These are phyloP conservation scores for Poa pratensis DNA, from an alignment of 176 grass and related monocot genomes.

Conservation along the genomic window DNA sequence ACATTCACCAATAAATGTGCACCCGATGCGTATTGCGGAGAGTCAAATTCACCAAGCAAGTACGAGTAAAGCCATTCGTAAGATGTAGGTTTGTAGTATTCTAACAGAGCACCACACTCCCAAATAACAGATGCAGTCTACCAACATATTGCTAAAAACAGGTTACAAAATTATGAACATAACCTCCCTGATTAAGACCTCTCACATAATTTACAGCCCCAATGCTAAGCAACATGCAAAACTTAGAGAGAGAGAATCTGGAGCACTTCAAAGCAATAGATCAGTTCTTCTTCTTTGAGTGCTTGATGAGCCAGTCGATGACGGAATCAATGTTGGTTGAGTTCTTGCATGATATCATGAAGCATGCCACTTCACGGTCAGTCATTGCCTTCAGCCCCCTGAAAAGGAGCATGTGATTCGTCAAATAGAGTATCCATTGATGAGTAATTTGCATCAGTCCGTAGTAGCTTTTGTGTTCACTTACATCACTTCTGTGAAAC, in stretches of 20 bases:
- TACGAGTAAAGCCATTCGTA: constrained; percentile 11
- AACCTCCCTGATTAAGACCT: constrained; percentile 52
- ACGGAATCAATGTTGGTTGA: constrained; percentile 89
- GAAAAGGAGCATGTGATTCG: constrained; percentile 28
- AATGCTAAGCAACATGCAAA: constrained; percentile 54
- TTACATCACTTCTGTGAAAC: constrained; percentile 82
- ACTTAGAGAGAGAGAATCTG: constrained; percentile 34
- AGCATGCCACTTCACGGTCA: constrained; percentile 84
- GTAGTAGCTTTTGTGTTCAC: constrained; percentile 28
- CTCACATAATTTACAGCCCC: constrained; percentile 59
- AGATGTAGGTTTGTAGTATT: constrained; percentile 25
- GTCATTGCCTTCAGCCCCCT: constrained; percentile 76
- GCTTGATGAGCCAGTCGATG: constrained; percentile 95
- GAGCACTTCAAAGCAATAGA: constrained; percentile 7
- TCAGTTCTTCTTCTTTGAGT: constrained; percentile 95
- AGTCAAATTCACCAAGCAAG: constrained; percentile 43
- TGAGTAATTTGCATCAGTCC: neutral
- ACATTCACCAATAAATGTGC: neutral
- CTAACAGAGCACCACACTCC: constrained; percentile 36
- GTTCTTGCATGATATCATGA: constrained; percentile 99
- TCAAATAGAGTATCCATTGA: neutral
- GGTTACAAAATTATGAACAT: constrained; percentile 54
- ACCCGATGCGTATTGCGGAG: constrained; percentile 7
- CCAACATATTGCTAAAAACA: constrained; percentile 53
- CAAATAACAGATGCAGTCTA: constrained; percentile 42